These are phyloP conservation scores for Cladophialophora bantiana DNA, from an alignment of 2,329 filamentous ascomycete genomes.

Conservation along the genomic window DNA sequence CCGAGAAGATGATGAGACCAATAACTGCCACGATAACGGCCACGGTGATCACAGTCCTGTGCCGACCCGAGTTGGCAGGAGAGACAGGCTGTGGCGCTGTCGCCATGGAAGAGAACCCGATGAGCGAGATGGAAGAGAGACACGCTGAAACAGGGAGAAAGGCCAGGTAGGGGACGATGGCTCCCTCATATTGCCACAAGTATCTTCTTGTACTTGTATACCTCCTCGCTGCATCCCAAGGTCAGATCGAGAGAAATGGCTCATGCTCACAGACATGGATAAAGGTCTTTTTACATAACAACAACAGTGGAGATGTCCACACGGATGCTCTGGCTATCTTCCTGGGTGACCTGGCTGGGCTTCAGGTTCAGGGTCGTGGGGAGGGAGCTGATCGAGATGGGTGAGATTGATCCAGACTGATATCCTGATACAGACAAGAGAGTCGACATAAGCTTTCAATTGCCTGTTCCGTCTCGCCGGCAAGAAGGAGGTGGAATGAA, in stretches of 20 bases:
- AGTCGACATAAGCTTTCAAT: slow-evolving; percentile 15
- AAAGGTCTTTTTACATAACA: slow-evolving; percentile 7
- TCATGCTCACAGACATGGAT: slow-evolving; percentile 9
- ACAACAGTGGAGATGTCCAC: neutral
- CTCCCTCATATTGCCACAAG: slow-evolving; percentile 10
- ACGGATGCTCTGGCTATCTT: neutral
- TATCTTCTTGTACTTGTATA: neutral
- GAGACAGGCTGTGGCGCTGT: slow-evolving; percentile 9
- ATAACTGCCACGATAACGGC: slow-evolving; percentile 14
- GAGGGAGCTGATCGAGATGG: neutral
- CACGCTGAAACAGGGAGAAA: neutral
- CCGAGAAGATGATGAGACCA: slow-evolving; percentile 12
- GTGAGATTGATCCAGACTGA: slow-evolving; percentile 7
- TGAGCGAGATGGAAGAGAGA: neutral
- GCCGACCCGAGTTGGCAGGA: neutral
- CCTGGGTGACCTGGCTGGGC: too few relatives aligned
- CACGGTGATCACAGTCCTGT: slow-evolving; percentile 19
- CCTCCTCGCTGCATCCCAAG: neutral
- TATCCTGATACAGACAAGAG: neutral
- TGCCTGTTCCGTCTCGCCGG: slow-evolving; percentile 20
- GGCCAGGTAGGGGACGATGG: neutral
- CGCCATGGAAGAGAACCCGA: slow-evolving; percentile 14
- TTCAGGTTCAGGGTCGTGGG: neutral
- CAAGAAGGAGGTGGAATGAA: neutral
- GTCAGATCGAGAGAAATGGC: slow-evolving; percentile 9